These are phyloP conservation scores for Claviceps sp. DNA, from an alignment of 2,329 filamentous ascomycete genomes.

Conservation along the genomic window DNA sequence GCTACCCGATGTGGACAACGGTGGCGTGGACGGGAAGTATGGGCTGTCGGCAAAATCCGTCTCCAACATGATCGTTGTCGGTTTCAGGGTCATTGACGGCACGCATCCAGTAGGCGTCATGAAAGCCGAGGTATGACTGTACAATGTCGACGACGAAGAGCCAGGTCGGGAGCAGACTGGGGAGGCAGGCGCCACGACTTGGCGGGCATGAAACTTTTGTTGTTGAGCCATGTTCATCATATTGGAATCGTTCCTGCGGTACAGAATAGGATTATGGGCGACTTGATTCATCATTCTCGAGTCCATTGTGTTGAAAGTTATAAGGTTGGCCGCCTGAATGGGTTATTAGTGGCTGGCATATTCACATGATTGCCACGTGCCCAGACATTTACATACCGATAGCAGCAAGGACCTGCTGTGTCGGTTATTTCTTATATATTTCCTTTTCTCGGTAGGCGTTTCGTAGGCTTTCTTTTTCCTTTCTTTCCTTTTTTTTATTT, in stretches of 20 bases:
- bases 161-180: constrained; percentile 52
- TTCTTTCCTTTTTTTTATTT: neutral
- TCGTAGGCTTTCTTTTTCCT: neutral
- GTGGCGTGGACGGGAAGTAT: constrained; percentile 75
- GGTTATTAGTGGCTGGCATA: neutral
- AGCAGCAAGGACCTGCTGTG: neutral
- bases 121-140: constrained; percentile 43
- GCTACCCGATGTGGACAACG: constrained; percentile 75
- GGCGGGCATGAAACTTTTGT: constrained; percentile 28
- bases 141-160: constrained; percentile 44
- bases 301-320: constrained; percentile 44
- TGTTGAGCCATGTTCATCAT: constrained; percentile 26
- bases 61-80: constrained; percentile 64
- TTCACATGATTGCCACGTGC: neutral
- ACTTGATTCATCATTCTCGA: constrained; percentile 45
- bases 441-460: neutral
- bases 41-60: constrained; percentile 58
- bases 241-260: constrained; percentile 68
- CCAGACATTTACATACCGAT: neutral
- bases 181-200: constrained; percentile 41
- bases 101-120: constrained; percentile 68
- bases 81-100: constrained; percentile 38
- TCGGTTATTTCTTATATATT: too few relatives aligned
- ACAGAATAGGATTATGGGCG: constrained; percentile 69
- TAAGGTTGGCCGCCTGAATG: neutral